Base-by-base conservation (phyloP, 345 rosid genomes). In the Alliaria petiolata region DNA sequence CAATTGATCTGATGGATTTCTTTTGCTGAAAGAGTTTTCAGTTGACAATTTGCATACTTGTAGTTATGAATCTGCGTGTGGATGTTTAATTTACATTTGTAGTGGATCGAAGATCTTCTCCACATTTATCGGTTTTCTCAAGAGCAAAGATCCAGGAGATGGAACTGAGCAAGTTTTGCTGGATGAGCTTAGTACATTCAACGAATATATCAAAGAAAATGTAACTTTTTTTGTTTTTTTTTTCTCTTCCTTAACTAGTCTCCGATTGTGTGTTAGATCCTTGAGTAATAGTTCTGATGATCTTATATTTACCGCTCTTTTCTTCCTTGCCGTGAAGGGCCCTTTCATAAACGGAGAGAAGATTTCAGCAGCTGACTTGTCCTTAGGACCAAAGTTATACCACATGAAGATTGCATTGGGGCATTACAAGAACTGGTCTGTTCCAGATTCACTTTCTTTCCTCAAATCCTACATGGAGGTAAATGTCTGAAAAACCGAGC, bases 51-150 rank as follows among this genome's bases (percentile, higher is more conserved):
- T 56, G 61, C 35, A 17, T 65, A 43, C 54, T 17, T 74, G n/a
- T 8, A 7, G 15, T 57, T 67, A 34, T 69, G 57, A 72, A 52
- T 44, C 59, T 42, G 0, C 6, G 49, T 50, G 53, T 30, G 44
- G 8, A 66, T 9, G 34, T 71, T 59, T 50, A 2, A 70, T 36
- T 43, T 75, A 46, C 70, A 46, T 67, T 8, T 79, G 77, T 33
- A 93, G 96, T n/a, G 96, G 98, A 47, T 93, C 86, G 4, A 93
- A 90, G 74, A 85, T 91, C 31, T 89, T 91, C 85, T 91, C 98
- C 65, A 81, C 91, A 17, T 93, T 91, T 80, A 83, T 93, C 36
- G 97, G 91, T 70, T 91, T 89, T 58, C 93, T 93, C 26, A 91
- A 91, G 82, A 91, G 97, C 87, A 89, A 91, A 81, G 95, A 91